These are phyloP conservation scores for Termitomyces sp. DNA, from an alignment of 768 basidiomycete genomes.

Conservation along the genomic window DNA sequence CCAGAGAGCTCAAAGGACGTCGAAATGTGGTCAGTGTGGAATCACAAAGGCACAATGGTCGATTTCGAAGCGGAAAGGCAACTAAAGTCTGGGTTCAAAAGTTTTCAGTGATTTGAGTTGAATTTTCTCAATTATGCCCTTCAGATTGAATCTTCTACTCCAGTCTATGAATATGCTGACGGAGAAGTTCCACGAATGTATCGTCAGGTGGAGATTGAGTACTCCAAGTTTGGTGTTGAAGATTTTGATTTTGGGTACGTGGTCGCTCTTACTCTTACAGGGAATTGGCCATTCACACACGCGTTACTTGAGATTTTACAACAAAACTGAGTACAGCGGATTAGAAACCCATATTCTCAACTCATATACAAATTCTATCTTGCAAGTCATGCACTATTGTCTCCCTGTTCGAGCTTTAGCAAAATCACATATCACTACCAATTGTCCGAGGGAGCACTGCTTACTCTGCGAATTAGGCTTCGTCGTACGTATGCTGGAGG, in stretches of 20 bases:
- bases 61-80: constrained; percentile 83
- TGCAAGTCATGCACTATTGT: constrained; percentile 89
- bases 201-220: constrained; percentile 94
- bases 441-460: constrained; percentile 89
- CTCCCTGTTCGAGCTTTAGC: constrained; percentile 76
- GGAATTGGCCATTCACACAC: background rate
- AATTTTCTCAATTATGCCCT: constrained; percentile 1
- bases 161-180: constrained; percentile 46
- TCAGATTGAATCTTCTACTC: constrained; percentile 52
- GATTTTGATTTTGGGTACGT: constrained; percentile 96
- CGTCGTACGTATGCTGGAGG: constrained; percentile 91
- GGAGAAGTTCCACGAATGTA: constrained; percentile 77
- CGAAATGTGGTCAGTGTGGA: constrained; percentile 68
- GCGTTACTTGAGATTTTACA: constrained; percentile 70
- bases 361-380: constrained; percentile 90
- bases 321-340: constrained; percentile 85
- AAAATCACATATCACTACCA: constrained; percentile 87
- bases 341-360: constrained; percentile 96
- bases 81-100: constrained; percentile 42
- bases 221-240: constrained; percentile 97
- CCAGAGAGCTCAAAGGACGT: constrained; percentile 79
- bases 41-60: constrained; percentile 53
- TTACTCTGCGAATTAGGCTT: constrained; percentile 94
- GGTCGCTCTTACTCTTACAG: background rate
- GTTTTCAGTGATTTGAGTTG: background rate